Evolutionary conservation across 441 rosid genomes (phyloP), one percentile per base, ranked within the genome.

Genomic region (Adansonia grandidieri): DNA sequence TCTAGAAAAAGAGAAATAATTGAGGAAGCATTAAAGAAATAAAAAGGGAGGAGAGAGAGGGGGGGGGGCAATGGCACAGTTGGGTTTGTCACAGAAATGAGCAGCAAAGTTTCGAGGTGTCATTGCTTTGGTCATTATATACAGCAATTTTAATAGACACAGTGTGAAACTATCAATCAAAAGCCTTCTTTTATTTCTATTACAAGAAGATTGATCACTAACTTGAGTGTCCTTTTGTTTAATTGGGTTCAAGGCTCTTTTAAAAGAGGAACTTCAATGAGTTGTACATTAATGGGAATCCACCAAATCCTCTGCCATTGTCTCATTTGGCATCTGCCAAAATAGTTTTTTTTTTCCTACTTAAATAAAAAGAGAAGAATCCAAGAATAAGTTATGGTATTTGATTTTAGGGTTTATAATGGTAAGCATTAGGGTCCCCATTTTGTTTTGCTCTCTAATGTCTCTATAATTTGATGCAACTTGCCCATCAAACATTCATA

Each of bases 281-380:
- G 83, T 50, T 78, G 79, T 69, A 88, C 87, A 90, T 84, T 85
- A 61, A 86, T 32, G 83, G 82, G 91, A 89, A 89, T 86, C 89
- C 92, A 85, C 88, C 94, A 87, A 85, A 88, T 89, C 91, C 89
- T 81, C 89, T 80, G 87, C 88, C 85, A 81, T 73, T 87, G 88
- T 89, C 91, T 89, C 90, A 84, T 86, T 85, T 80, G 89, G 89
- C 84, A 62, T 81, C 84, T 40, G 6, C 44, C 44, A 4, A 40
- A 40, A 40, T 4, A 40, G 44, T 40, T 40, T 40, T 40, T 40
- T 40, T 40, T 40, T 40, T 40, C 6, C 32, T 28, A 28, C 6
- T 40, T 40, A 40, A 40, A 28, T 28, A 40, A 40, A 40, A 40
- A 40, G 6, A 40, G 44, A 40, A 40, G 44, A 40, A 40, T 40